phyloP scores from a whole-genome alignment of 768 basidiomycete genomes.

The Chalciporus sphaerocephalus region DNA sequence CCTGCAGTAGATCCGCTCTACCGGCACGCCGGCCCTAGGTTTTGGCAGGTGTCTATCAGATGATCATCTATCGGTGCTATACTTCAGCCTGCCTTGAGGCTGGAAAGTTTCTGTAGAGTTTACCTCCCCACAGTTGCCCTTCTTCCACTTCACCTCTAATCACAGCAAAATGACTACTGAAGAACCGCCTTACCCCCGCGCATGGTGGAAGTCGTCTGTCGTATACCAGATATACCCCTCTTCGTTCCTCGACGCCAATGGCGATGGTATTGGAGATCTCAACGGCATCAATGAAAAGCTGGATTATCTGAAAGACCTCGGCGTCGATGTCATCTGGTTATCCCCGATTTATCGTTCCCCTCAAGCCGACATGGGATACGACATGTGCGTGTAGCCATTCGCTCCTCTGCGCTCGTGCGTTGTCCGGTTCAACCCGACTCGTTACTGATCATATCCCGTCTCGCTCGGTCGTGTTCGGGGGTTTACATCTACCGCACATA shows the following conservation, averaged over 20 bases:
- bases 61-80: constrained; percentile 10
- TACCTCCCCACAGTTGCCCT: constrained; percentile 14
- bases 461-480: background rate
- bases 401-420: background rate
- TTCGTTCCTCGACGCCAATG: constrained; percentile 70
- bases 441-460: background rate
- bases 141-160: constrained; percentile 4
- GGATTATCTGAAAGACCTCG: constrained; percentile 65
- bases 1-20: background rate
- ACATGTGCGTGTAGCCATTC: constrained; percentile 43
- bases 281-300: constrained; percentile 60
- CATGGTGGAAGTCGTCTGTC: constrained; percentile 57
- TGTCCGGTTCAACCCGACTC: background rate
- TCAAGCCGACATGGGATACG: constrained; percentile 70
- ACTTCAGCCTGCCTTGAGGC: constrained; percentile 20
- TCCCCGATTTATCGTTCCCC: constrained; percentile 59
- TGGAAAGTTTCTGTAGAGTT: constrained; percentile 1
- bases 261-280: constrained; percentile 67
- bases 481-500: constrained; percentile 23
- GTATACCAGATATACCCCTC: constrained; percentile 71
- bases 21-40: background rate
- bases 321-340: constrained; percentile 67
- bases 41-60: constrained; percentile 9
- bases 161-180: constrained; percentile 7
- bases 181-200: constrained; percentile 22